phyloP scores from a whole-genome alignment of 192 early-diverging fungal species.

The Podila clonocystis region DNA sequence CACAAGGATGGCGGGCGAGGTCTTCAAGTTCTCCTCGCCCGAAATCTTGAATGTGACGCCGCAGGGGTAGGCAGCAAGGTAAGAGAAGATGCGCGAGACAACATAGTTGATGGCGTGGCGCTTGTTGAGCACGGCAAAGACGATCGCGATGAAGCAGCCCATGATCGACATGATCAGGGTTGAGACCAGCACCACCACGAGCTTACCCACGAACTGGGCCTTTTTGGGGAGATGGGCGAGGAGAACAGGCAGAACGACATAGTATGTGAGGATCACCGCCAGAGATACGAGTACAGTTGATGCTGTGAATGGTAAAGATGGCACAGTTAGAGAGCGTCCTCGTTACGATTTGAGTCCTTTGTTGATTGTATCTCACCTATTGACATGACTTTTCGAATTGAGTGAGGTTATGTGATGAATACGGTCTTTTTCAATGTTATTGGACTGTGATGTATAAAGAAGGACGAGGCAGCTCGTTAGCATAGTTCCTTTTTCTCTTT shows the following conservation, averaged over 20 bases:
- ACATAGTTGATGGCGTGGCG: slow-evolving; percentile 70
- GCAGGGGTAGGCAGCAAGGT: slow-evolving; percentile 59
- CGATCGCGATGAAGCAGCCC: slow-evolving; percentile 63
- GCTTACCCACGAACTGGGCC: slow-evolving; percentile 30
- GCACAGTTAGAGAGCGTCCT: not conserved
- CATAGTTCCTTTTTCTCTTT: too few species aligned
- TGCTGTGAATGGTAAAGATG: not conserved
- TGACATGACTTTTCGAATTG: too few species aligned
- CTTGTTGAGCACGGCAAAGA: slow-evolving; percentile 65
- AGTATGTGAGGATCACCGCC: not conserved
- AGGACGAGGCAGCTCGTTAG: too few species aligned
- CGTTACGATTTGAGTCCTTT: not conserved
- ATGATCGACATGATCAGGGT: slow-evolving; percentile 54
- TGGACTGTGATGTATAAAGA: too few species aligned
- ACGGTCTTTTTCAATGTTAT: too few species aligned
- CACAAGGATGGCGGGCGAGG: slow-evolving; percentile 74
- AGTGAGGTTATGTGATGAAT: too few species aligned
- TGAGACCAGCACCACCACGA: slow-evolving; percentile 27
- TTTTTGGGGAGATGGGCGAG: slow-evolving; percentile 32
- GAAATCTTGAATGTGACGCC: slow-evolving; percentile 71
- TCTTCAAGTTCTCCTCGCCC: slow-evolving; percentile 67
- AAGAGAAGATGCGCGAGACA: slow-evolving; percentile 64
- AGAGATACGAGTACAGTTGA: not conserved
- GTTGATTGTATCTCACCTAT: too few species aligned
- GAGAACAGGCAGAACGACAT: not conserved